A percentile compares a stretch with the other conserved stretches of the same genome.
These are phyloP conservation scores for Ilyonectria destructans DNA, from an alignment of 2,329 filamentous ascomycete species.

Conservation along the genomic window DNA sequence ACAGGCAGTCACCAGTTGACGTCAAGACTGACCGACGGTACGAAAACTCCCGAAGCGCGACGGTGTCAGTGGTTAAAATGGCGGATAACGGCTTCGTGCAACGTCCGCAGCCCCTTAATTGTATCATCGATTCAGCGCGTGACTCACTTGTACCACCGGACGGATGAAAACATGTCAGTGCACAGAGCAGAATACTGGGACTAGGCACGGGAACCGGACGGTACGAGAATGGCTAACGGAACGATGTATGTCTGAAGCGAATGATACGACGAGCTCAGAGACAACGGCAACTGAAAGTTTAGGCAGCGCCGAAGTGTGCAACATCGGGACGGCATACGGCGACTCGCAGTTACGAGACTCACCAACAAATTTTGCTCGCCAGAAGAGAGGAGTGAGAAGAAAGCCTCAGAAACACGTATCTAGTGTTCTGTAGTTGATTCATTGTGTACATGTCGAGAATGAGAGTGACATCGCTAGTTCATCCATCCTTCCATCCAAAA, in stretches of 20 bases:
- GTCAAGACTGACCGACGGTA: too few species aligned
- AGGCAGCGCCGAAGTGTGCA: neutral
- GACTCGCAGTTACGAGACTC: neutral
- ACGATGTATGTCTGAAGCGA: neutral
- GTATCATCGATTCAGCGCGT: neutral
- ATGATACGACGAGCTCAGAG: neutral
- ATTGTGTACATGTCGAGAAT: constrained; percentile 24
- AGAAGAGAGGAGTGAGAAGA: neutral
- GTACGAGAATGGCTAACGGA: neutral
- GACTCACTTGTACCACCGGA: neutral
- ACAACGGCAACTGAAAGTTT: too few species aligned
- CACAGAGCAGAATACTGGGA: neutral
- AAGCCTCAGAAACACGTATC: neutral
- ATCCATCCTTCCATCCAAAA: constrained; percentile 15
- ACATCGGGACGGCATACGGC: neutral
- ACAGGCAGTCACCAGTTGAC: too few species aligned
- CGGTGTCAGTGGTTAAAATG: neutral
- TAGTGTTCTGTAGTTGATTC: constrained; percentile 14
- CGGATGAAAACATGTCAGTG: neutral
- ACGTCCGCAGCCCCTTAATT: neutral
- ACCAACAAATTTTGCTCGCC: neutral
- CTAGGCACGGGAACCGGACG: neutral
- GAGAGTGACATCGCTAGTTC: constrained; percentile 14
- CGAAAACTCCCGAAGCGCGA: too few species aligned
- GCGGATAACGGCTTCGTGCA: neutral